Evolutionary conservation across 1,284 basidiomycete species (phyloP), one percentile per base, ranked within the genome.

Genomic region (Ganoderma sp.): DNA sequence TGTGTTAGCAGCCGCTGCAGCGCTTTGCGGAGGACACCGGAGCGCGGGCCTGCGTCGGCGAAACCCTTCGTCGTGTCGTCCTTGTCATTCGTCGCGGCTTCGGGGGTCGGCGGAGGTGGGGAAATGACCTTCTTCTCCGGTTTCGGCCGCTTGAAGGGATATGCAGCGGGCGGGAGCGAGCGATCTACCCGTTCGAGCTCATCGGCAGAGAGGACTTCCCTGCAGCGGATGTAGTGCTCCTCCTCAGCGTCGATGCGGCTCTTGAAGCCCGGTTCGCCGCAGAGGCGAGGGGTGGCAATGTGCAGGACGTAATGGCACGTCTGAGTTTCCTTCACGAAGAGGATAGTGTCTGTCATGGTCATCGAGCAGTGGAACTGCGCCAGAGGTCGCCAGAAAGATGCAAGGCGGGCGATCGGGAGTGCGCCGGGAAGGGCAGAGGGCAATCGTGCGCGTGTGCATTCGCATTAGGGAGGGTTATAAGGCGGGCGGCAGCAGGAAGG

Each of bases 241-340:
- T 90, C 88, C 63, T 83, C 85, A 56, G 84, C 81, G 71, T 94
- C 91, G 62, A 84, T 84, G 60, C 85, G 87, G 58, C 92, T 92
- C 78, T 86, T 90, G 83, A 98, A 98, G 9, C 95, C 94, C 15
- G 95, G 95, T 75, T 97, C 91, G 66, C 90, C 89, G 77, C 96
- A 98, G 28, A 98, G 85, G 67, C 95, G 91, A 41, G 96, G 96
- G 0, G 95, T 97, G 79, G 97, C 92, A 68, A 98, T 90, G 73
- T 97, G 92, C 67, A 98, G 84, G 61, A 97, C 89, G 79, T 98
- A 98, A 74, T 92, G 90, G 80, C 96, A 94, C 39, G 91, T 96
- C 76, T 92, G 92, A 25, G 94, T 87, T 83, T 98, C 96, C 78
- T 96, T 95, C 75, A 98, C 90, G 76, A 96, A 91, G 64, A 94